Evolutionary conservation across 257 asterid genomes (phyloP).

Genomic region (Plantago elongata): DNA sequence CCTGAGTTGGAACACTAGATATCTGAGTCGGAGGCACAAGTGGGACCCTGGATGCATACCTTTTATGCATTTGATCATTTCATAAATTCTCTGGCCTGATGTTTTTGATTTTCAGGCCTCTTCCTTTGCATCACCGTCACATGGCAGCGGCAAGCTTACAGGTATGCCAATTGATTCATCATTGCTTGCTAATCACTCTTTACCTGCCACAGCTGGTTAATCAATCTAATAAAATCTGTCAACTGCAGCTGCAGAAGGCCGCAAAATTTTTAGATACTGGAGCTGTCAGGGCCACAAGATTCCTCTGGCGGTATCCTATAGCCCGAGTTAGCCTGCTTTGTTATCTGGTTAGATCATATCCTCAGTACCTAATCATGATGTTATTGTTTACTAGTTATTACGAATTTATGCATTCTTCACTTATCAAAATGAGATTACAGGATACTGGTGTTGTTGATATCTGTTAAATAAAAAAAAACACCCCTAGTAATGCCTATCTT

Average conservation of each 20-base stretch:
- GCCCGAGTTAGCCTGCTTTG: slow-evolving; percentile 85
- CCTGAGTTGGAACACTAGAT: too few species aligned
- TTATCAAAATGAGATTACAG: slow-evolving; percentile 12
- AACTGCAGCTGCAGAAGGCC: slow-evolving; percentile 87
- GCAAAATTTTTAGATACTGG: slow-evolving; percentile 88
- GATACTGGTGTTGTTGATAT: background rate
- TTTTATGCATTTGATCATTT: slow-evolving; percentile 1
- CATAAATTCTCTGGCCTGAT: slow-evolving; percentile 24
- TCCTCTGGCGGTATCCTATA: slow-evolving; percentile 95
- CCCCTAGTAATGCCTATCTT: too few species aligned
- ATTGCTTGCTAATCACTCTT: slow-evolving; percentile 10
- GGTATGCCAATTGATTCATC: slow-evolving; percentile 35
- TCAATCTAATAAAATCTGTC: slow-evolving; percentile 15
- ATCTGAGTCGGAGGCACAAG: too few species aligned
- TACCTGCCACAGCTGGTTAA: slow-evolving; percentile 16
- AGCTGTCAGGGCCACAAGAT: slow-evolving; percentile 95
- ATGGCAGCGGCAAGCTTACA: slow-evolving; percentile 82
- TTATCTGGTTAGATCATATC: slow-evolving; percentile 69
- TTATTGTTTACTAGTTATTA: background rate
- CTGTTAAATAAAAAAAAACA: too few species aligned
- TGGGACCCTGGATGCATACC: too few species aligned
- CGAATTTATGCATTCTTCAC: slow-evolving; percentile 6
- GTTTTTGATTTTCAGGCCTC: slow-evolving; percentile 60
- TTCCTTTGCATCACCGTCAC: slow-evolving; percentile 92
- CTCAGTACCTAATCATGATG: slow-evolving; percentile 13